These are phyloP conservation scores for Triadica sebifera DNA, from an alignment of 345 rosid species.

Conservation along the genomic window DNA sequence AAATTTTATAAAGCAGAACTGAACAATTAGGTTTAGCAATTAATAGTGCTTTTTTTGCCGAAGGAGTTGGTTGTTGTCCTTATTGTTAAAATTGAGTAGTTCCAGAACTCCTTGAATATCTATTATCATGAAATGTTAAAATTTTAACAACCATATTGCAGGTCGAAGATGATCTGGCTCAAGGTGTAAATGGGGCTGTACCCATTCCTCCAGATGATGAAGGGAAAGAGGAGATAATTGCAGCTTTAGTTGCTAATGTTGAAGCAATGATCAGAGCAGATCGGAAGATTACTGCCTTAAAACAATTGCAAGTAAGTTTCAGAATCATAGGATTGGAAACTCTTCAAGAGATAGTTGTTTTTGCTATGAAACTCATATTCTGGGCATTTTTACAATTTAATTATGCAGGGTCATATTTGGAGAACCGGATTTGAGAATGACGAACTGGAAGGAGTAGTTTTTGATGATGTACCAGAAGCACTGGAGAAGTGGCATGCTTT, in stretches of 20 bases:
- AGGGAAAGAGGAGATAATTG: constrained; percentile 77
- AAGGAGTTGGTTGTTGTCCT: not conserved
- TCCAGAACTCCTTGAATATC: not conserved
- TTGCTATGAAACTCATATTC: not conserved
- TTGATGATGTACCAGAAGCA: constrained; percentile 81
- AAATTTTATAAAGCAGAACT: not conserved
- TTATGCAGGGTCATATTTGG: constrained; percentile 93
- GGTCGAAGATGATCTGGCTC: constrained; percentile 73
- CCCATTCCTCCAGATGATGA: constrained; percentile 66
- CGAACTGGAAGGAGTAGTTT: constrained; percentile 78
- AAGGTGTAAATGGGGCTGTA: constrained; percentile 66
- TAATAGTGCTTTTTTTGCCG: not conserved
- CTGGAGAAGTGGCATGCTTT: constrained; percentile 79
- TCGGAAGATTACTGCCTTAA: constrained; percentile 89
- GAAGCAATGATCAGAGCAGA: constrained; percentile 93
- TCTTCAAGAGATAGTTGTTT: not conserved
- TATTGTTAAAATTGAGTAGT: not conserved
- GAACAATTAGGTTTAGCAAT: constrained; percentile 1
- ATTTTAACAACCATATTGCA: constrained; percentile 26
- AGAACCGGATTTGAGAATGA: constrained; percentile 70
- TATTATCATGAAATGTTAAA: not conserved
- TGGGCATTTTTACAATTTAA: constrained; percentile 12
- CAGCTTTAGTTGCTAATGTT: constrained; percentile 80
- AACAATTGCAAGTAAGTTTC: constrained; percentile 78
- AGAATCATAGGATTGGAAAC: not conserved